Conservation (phyloP, 495 filamentous ascomycete genomes). For the Pseudoneurospora amorphoporcata region DNA sequence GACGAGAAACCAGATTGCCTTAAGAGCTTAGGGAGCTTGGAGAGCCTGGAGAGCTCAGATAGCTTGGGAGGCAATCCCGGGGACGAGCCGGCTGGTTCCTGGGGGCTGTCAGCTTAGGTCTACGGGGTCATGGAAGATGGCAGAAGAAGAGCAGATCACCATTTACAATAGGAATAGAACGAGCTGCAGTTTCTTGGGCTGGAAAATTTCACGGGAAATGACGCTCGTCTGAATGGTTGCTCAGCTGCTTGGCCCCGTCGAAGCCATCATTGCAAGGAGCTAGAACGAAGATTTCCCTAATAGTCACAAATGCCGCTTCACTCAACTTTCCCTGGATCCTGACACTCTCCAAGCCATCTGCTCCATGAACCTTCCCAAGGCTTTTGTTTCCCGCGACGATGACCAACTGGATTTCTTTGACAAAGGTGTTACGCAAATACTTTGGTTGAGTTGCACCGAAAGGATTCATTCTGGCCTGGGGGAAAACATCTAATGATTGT, state of each 20-base stretch:
- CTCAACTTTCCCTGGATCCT: background rate
- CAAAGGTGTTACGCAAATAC: background rate
- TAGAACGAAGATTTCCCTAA: background rate
- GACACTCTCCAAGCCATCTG: background rate
- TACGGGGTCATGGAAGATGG: background rate
- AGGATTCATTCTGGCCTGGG: background rate
- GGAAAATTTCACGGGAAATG: background rate
- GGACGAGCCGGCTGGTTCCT: background rate
- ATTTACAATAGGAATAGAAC: accelerated
- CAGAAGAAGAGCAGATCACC: background rate
- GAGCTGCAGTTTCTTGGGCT: accelerated
- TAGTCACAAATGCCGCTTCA: background rate
- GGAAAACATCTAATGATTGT: background rate
- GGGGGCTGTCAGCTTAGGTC: background rate
- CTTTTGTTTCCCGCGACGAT: background rate
- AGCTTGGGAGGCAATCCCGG: background rate
- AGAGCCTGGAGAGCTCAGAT: background rate
- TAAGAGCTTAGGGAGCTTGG: background rate
- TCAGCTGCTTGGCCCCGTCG: background rate
- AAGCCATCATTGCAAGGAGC: background rate
- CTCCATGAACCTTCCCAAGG: background rate
- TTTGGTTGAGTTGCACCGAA: background rate
- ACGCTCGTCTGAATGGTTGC: background rate
- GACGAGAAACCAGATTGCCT: background rate
- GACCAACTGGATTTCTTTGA: accelerated